Evolutionary conservation across 352 stramenopile species (phyloP), one percentile per base, ranked within the genome.

Genomic region (Detonula confervacea): DNA sequence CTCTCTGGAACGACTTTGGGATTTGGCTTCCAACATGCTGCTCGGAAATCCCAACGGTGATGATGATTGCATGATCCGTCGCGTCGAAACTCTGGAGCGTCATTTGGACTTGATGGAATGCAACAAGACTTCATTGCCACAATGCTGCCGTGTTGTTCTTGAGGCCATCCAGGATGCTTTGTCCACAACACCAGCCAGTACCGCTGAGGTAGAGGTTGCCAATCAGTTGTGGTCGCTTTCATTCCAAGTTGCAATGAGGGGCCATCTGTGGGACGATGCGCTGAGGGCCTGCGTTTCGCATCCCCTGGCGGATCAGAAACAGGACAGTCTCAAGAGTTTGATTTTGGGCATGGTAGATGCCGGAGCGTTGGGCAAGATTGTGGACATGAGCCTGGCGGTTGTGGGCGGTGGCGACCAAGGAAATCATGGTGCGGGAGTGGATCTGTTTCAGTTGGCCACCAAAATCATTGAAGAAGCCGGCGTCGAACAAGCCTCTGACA

Each of bases 271-370:
- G 87, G 79, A 83, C 29, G 68, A 83, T 52, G 89, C 89, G 22
- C 78, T 88, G 46, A 33, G 77, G 25, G 75, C 83, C 33, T 91
- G 84, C 27, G 16, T 88, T 44, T 80, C 84, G 8, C 85, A 82
- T 77, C 82, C 89, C 39, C 52, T 75, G 9, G 47, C 33, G 20
- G 69, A 74, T 56, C 39, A 51, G 12, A 68, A 70, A 2, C 56
- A 74, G 46, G 64, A 51, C n/a, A 83, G 81, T 30, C 83, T 92
- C n/a, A 68, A 79, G 25, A 57, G 61, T 24, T 66, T 94, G 14
- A 80, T 94, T 42, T 61, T 84, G 33, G 77, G 62, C 16, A 92
- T 94, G 87, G 77, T 90, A 14, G 78, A 91, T 65, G 56, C 57
- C 20, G 86, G 87, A 30, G 83, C 83, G 2, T 35, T 92, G n/a